Evolutionary conservation across 2,329 filamentous ascomycete genomes (phyloP).

Genomic region (Ustulina deusta): DNA sequence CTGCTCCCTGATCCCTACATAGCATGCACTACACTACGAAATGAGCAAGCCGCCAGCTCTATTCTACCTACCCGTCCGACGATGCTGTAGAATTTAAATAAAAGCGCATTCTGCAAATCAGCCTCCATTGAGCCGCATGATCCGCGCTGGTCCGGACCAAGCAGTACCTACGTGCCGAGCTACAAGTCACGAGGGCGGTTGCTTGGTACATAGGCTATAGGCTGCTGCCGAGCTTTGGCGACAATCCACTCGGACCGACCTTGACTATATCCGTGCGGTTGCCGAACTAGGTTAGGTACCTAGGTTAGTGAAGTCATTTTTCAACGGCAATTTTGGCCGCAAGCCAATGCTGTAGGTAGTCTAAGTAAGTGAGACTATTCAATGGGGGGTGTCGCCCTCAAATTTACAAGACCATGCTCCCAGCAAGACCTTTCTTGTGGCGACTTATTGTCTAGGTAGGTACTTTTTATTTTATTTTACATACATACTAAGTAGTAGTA

Average conservation of each 20-base stretch:
- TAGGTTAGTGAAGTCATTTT: not conserved
- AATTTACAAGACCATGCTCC: not conserved
- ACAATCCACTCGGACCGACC: conserved; percentile 7
- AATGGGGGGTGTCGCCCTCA: not conserved
- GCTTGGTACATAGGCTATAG: not conserved
- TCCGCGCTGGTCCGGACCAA: conserved; percentile 7
- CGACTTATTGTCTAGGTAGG: not conserved
- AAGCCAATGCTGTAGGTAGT: not conserved
- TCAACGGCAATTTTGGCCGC: not conserved
- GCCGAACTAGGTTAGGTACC: not conserved
- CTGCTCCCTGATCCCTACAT: not conserved
- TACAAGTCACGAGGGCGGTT: conserved; percentile 5
- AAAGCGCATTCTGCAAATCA: conserved; percentile 10
- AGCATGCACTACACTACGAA: not conserved
- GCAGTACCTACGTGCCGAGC: conserved; percentile 14
- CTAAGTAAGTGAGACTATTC: too few species aligned
- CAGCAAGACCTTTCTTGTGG: not conserved
- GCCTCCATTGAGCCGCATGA: conserved; percentile 30
- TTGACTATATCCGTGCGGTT: not conserved
- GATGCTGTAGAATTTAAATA: conserved; percentile 14
- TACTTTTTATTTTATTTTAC: too few species aligned
- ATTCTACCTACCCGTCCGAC: not conserved
- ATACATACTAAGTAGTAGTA: too few species aligned
- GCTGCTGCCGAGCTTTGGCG: not conserved
- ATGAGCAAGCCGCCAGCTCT: not conserved